phyloP scores from a whole-genome alignment of 2,329 filamentous ascomycete genomes.

The Annulohypoxylon truncatum region DNA sequence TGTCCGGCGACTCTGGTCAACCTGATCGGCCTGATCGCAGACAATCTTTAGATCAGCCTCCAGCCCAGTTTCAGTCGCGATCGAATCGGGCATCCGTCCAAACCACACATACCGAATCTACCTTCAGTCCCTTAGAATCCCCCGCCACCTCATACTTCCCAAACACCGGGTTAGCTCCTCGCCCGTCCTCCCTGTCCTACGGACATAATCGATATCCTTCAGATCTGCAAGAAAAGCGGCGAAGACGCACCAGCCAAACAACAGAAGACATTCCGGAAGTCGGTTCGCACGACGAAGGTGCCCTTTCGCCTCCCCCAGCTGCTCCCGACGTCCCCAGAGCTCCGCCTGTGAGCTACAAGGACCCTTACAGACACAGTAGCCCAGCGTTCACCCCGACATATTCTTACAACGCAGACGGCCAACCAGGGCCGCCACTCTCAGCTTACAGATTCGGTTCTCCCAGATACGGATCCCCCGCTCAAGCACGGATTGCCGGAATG shows the following conservation, averaged over 20 bases:
- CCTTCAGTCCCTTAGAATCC: conserved; percentile 67
- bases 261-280: conserved; percentile 57
- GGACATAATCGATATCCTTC: conserved; percentile 56
- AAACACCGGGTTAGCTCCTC: conserved; percentile 66
- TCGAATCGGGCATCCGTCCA: conserved; percentile 66
- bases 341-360: conserved; percentile 68
- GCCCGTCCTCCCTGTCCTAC: conserved; percentile 68
- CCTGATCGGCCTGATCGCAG: conserved; percentile 49
- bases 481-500: conserved; percentile 41
- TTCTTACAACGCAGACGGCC: conserved; percentile 48
- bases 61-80: conserved; percentile 56
- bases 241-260: conserved; percentile 56
- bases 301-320: conserved; percentile 51
- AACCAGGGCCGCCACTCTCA: conserved; percentile 47
- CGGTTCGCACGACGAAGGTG: conserved; percentile 50
- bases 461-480: conserved; percentile 34
- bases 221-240: conserved; percentile 58
- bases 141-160: conserved; percentile 64
- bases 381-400: conserved; percentile 49
- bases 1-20: conserved; percentile 52
- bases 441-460: conserved; percentile 44
- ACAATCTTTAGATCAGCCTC: conserved; percentile 51
- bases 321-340: conserved; percentile 71
- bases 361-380: conserved; percentile 58
- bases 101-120: conserved; percentile 68